A percentile compares a stretch with the other conserved stretches of the same genome.
Conservation (phyloP, 352 stramenopile genomes). For the Phytophthora brassicae region DNA sequence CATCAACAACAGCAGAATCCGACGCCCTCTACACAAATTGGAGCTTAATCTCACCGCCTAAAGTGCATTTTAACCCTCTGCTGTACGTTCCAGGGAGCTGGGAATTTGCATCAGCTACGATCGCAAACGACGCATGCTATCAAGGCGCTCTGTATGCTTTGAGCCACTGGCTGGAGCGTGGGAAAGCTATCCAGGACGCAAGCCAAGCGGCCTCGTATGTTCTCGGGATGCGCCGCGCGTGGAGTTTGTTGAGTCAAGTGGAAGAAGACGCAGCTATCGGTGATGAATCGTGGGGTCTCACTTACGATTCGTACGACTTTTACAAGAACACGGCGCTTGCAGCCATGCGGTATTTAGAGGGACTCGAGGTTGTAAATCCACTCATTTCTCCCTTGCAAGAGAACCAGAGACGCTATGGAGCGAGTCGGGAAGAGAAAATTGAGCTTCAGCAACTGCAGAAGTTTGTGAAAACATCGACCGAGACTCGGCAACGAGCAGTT, state of each 20-base stretch:
- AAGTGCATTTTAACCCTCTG: conserved; percentile 9
- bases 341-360: conserved; percentile 42
- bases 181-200: conserved; percentile 24
- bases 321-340: conserved; percentile 54
- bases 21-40: conserved; percentile 22
- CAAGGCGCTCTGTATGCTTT: conserved; percentile 43
- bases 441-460: conserved; percentile 23
- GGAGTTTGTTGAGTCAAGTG: conserved; percentile 34
- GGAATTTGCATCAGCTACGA: conserved; percentile 54
- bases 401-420: conserved; percentile 10
- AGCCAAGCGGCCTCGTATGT: conserved; percentile 37
- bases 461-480: not conserved
- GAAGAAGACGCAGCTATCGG: conserved; percentile 11
- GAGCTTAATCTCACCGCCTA: conserved; percentile 3
- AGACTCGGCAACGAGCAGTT: conserved; percentile 4
- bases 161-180: conserved; percentile 43
- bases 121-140: conserved; percentile 57
- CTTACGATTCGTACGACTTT: conserved; percentile 54
- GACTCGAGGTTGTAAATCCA: conserved; percentile 25
- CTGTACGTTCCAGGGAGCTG: conserved; percentile 43
- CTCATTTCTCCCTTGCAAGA: conserved; percentile 15
- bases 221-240: conserved; percentile 28
- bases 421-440: conserved; percentile 1
- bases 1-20: conserved; percentile 8
- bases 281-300: conserved; percentile 26